These are phyloP conservation scores for Pyronema omphalodes DNA, from an alignment of 495 filamentous ascomycete species.

Conservation along the genomic window DNA sequence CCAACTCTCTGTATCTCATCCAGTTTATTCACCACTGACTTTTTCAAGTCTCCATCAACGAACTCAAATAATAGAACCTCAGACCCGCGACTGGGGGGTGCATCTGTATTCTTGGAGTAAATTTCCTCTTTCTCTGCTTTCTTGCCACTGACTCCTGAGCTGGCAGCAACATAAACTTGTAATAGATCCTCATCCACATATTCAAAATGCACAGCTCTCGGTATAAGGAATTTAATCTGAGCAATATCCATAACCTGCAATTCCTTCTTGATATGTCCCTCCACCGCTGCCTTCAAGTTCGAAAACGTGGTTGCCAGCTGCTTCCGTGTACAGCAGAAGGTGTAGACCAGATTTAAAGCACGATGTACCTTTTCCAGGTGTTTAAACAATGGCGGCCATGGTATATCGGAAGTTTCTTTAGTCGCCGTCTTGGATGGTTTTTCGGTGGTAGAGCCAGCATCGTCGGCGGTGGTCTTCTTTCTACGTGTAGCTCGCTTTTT, in stretches of 20 bases:
- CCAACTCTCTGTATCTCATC: slow-evolving; percentile 38
- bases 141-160: slow-evolving; percentile 22
- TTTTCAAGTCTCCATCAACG: slow-evolving; percentile 74
- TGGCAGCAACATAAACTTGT: slow-evolving; percentile 50
- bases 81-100: slow-evolving; percentile 13
- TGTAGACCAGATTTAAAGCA: slow-evolving; percentile 81
- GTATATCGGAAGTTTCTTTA: slow-evolving; percentile 16
- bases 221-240: slow-evolving; percentile 57
- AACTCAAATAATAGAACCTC: slow-evolving; percentile 82
- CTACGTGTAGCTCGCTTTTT: slow-evolving; percentile 8
- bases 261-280: slow-evolving; percentile 55
- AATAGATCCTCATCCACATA: slow-evolving; percentile 72
- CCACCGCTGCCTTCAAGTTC: slow-evolving; percentile 67
- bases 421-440: no score
- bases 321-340: slow-evolving; percentile 72
- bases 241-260: slow-evolving; percentile 63
- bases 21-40: slow-evolving; percentile 49
- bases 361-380: slow-evolving; percentile 56
- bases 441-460: slow-evolving; percentile 5
- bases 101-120: slow-evolving; percentile 24
- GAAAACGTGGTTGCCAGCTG: slow-evolving; percentile 82
- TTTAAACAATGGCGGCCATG: slow-evolving; percentile 62
- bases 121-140: slow-evolving; percentile 28
- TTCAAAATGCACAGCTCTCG: slow-evolving; percentile 57
- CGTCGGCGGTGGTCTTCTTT: slow-evolving; percentile 8